Evolutionary conservation across 805 yeast genomes (phyloP).

Genomic region (Kregervanrija pseudodelftensis): DNA sequence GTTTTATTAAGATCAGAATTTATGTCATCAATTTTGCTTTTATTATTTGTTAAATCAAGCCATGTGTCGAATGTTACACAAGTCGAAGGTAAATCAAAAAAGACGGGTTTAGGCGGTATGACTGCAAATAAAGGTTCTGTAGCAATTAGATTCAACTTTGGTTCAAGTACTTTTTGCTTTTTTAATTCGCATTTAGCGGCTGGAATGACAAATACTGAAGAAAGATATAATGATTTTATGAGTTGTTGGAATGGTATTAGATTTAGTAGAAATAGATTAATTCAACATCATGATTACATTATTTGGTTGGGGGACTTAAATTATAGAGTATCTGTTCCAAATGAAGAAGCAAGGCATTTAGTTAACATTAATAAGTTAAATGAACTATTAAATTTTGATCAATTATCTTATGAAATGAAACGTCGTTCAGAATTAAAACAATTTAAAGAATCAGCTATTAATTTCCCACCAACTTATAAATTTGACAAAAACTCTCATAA

Average conservation of each 20-base stretch:
- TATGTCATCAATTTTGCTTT: constrained; percentile 59
- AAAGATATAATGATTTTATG: constrained; percentile 78
- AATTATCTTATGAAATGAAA: constrained; percentile 67
- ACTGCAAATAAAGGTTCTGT: constrained; percentile 97
- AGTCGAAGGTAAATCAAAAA: constrained; percentile 91
- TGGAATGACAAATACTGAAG: constrained; percentile 73
- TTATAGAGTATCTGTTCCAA: constrained; percentile 65
- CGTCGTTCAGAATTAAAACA: constrained; percentile 65
- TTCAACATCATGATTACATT: constrained; percentile 77
- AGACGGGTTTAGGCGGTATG: constrained; percentile 95
- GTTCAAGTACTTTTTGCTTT: constrained; percentile 73
- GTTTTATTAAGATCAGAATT: constrained; percentile 68
- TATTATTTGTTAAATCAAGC: constrained; percentile 53
- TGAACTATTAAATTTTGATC: constrained; percentile 64
- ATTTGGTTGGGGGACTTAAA: constrained; percentile 96
- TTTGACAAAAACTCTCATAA: constrained; percentile 75
- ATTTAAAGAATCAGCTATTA: constrained; percentile 69
- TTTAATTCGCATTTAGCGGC: constrained; percentile 93
- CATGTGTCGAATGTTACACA: constrained; percentile 51
- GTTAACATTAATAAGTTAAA: constrained; percentile 39
- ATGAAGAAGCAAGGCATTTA: constrained; percentile 63
- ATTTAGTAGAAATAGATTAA: constrained; percentile 69
- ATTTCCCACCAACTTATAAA: constrained; percentile 86
- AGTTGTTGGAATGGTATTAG: constrained; percentile 69
- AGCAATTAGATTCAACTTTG: constrained; percentile 80